Evolutionary conservation across 2,329 filamentous ascomycete genomes (phyloP).

Genomic region (Xylaria multiplex): DNA sequence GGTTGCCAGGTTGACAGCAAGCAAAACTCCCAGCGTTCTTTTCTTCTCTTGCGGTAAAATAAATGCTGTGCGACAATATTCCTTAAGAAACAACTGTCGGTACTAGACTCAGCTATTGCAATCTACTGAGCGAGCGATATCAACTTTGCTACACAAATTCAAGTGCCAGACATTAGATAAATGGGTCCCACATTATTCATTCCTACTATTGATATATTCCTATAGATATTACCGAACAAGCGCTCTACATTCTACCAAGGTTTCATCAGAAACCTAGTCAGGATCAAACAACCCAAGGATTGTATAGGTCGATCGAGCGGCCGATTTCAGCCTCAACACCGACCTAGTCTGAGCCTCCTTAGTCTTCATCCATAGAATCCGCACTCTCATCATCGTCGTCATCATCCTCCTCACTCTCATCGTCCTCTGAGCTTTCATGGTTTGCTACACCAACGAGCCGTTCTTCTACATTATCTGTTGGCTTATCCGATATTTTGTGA

Average conservation of each 20-base stretch:
- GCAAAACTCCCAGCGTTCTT: constrained; percentile 17
- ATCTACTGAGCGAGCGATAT: neutral
- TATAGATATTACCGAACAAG: neutral
- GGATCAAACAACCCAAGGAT: constrained; percentile 27
- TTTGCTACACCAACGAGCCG: constrained; percentile 79
- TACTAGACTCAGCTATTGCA: constrained; percentile 15
- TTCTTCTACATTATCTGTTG: constrained; percentile 74
- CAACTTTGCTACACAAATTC: constrained; percentile 1
- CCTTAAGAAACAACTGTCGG: neutral
- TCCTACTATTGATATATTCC: neutral
- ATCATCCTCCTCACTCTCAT: constrained; percentile 52
- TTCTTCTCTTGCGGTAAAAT: constrained; percentile 9
- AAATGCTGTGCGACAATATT: neutral
- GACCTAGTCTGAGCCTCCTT: constrained; percentile 30
- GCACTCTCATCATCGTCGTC: constrained; percentile 48
- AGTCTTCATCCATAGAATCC: constrained; percentile 69
- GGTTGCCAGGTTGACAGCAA: constrained; percentile 14
- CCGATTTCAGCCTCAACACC: constrained; percentile 29
- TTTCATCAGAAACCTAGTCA: constrained; percentile 12
- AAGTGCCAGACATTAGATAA: neutral
- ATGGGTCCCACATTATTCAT: neutral
- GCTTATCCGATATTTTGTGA: constrained; percentile 67
- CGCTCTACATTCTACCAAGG: constrained; percentile 1
- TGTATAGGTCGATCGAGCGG: constrained; percentile 36
- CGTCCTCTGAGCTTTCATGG: constrained; percentile 64